Evolutionary conservation across 768 basidiomycete species (phyloP).

Genomic region (Pleurotus pulmonarius): DNA sequence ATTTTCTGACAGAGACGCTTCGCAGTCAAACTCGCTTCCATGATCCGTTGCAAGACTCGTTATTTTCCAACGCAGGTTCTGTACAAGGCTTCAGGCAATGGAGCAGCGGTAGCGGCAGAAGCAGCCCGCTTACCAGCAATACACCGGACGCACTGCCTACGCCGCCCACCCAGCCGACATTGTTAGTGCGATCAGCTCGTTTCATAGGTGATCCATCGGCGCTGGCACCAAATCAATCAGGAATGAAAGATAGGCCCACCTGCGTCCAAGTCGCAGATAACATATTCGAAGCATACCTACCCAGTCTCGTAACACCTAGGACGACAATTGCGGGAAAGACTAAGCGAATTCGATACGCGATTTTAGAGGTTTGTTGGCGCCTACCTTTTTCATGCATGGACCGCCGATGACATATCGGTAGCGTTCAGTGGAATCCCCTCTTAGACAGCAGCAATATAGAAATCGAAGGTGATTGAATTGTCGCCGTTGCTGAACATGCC

Average conservation of each 20-base stretch:
- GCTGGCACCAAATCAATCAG: constrained; percentile 25
- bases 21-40: constrained; percentile 85
- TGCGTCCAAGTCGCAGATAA: constrained; percentile 53
- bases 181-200: constrained; percentile 66
- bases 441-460: constrained; percentile 90
- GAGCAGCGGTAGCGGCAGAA: constrained; percentile 57
- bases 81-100: constrained; percentile 80
- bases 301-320: constrained; percentile 77
- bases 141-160: not conserved
- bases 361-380: constrained; percentile 60
- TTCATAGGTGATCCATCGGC: constrained; percentile 51
- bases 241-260: constrained; percentile 28
- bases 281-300: constrained; percentile 70
- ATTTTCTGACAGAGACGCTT: constrained; percentile 82
- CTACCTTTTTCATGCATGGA: not conserved
- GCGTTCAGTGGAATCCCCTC: constrained; percentile 74
- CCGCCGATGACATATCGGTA: not conserved
- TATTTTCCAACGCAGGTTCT: constrained; percentile 78
- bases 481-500: too few relatives aligned
- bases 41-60: constrained; percentile 82
- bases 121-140: constrained; percentile 35
- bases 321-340: constrained; percentile 49
- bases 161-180: constrained; percentile 27
- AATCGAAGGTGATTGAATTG: constrained; percentile 51
- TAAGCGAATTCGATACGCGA: constrained; percentile 81